Evolutionary conservation across 345 rosid species (phyloP).

Genomic region (Hibiscus tridactylites): DNA sequence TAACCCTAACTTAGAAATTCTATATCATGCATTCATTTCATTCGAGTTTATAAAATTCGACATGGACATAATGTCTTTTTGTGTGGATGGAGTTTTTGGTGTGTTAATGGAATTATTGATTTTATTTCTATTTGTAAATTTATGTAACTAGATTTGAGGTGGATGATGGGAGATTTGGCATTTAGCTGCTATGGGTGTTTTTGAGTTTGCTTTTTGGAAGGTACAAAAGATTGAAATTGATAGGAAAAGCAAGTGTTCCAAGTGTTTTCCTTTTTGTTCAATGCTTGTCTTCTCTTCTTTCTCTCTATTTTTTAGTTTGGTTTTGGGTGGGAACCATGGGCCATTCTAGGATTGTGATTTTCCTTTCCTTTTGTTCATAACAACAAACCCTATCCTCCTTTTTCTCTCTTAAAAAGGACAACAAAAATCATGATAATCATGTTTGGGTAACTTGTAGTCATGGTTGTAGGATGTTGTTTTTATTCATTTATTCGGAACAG

Average conservation of each 20-base stretch:
- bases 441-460: neutral
- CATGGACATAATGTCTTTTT: neutral
- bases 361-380: neutral
- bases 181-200: slow-evolving; percentile 20
- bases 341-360: slow-evolving; percentile 24
- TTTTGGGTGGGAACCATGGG: slow-evolving; percentile 17
- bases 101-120: slow-evolving; percentile 5
- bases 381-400: neutral
- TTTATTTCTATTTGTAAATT: neutral
- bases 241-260: neutral
- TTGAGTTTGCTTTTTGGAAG: neutral
- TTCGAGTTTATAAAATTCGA: neutral
- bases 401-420: neutral
- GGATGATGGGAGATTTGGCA: slow-evolving; percentile 34
- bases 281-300: neutral
- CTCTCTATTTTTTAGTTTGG: neutral
- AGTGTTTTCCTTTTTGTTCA: slow-evolving; percentile 1
- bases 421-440: neutral
- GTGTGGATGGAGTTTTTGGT: slow-evolving; percentile 3
- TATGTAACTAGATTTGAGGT: neutral
- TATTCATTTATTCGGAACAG: neutral
- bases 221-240: neutral
- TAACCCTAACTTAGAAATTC: neutral
- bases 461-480: neutral
- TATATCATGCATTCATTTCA: too few relatives aligned